Percentiles rank a stretch among this genome's conserved stretches.
Conservation (phyloP, 2,329 filamentous ascomycete genomes). For the Penicillium fuscoglaucum region DNA sequence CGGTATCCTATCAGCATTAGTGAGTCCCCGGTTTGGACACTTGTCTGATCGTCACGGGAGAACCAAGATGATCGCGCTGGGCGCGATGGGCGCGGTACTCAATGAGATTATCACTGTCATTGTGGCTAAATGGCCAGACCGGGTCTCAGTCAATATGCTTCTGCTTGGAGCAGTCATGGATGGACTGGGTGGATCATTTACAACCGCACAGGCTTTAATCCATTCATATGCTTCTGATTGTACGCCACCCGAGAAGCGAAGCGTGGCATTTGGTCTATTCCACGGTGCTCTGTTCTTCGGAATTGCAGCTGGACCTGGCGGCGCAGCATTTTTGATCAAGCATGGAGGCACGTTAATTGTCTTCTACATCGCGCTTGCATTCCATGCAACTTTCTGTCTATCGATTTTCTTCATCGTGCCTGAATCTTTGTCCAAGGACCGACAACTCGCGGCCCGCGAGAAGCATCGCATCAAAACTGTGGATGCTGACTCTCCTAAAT, state of each 20-base stretch:
- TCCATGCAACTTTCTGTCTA: constrained; percentile 71
- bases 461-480: constrained; percentile 55
- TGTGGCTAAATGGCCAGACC: constrained; percentile 71
- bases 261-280: constrained; percentile 83
- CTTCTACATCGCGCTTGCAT: constrained; percentile 76
- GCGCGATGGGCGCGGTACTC: constrained; percentile 71
- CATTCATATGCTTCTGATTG: constrained; percentile 91
- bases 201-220: constrained; percentile 72
- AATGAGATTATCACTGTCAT: constrained; percentile 76
- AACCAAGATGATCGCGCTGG: constrained; percentile 69
- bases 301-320: constrained; percentile 80
- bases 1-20: constrained; percentile 76
- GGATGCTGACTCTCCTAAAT: constrained; percentile 34
- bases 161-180: constrained; percentile 76
- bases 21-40: constrained; percentile 77
- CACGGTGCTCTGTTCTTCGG: constrained; percentile 86
- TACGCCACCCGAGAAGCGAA: constrained; percentile 74
- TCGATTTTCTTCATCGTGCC: constrained; percentile 72
- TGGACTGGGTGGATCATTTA: constrained; percentile 85
- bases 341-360: constrained; percentile 71
- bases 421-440: constrained; percentile 76
- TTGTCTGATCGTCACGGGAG: constrained; percentile 86
- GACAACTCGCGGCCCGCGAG: constrained; percentile 69
- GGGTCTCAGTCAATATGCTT: constrained; percentile 74
- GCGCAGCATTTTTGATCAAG: constrained; percentile 78